Percentiles rank a stretch among this genome's conserved stretches.
phyloP scores from a whole-genome alignment of 352 stramenopile species.

The Phytophthora colocasiae region DNA sequence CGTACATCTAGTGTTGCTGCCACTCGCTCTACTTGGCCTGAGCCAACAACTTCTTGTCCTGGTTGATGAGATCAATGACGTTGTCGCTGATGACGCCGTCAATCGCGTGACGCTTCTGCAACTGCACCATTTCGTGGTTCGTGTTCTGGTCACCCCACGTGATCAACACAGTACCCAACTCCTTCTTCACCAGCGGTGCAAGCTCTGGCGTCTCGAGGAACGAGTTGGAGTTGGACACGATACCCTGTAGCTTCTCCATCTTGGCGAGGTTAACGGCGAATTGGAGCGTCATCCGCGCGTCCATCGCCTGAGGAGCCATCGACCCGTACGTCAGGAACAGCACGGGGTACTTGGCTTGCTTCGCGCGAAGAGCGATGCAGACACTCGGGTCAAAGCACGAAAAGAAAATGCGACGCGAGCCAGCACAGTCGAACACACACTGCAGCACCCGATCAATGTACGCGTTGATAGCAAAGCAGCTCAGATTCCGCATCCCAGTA shows the following conservation, averaged over 20 bases:
- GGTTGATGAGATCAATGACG: slow-evolving; percentile 74
- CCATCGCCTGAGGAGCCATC: slow-evolving; percentile 49
- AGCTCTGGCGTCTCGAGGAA: slow-evolving; percentile 65
- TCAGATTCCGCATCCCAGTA: slow-evolving; percentile 47
- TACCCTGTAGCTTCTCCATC: slow-evolving; percentile 73
- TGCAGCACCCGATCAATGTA: slow-evolving; percentile 79
- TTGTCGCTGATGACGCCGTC: slow-evolving; percentile 88
- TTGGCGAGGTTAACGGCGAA: slow-evolving; percentile 64
- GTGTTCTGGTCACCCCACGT: slow-evolving; percentile 88
- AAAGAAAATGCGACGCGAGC: slow-evolving; percentile 75
- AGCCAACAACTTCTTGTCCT: slow-evolving; percentile 47
- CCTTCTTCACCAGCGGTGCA: slow-evolving; percentile 60
- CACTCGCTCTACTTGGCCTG: slow-evolving; percentile 13
- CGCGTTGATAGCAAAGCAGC: slow-evolving; percentile 73
- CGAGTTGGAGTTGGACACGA: slow-evolving; percentile 80
- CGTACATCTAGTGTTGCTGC: no score
- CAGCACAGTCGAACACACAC: slow-evolving; percentile 74
- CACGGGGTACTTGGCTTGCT: slow-evolving; percentile 80
- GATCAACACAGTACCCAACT: slow-evolving; percentile 48
- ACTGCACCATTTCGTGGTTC: slow-evolving; percentile 70
- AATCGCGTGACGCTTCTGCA: slow-evolving; percentile 72
- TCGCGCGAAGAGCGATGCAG: slow-evolving; percentile 69
- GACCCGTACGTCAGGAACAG: slow-evolving; percentile 78
- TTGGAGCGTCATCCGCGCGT: slow-evolving; percentile 70
- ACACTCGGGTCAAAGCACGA: slow-evolving; percentile 83